Percentiles rank a stretch among this genome's conserved stretches.
Evolutionary conservation across 768 basidiomycete genomes (phyloP).

Genomic region (Mycena vulgaris): DNA sequence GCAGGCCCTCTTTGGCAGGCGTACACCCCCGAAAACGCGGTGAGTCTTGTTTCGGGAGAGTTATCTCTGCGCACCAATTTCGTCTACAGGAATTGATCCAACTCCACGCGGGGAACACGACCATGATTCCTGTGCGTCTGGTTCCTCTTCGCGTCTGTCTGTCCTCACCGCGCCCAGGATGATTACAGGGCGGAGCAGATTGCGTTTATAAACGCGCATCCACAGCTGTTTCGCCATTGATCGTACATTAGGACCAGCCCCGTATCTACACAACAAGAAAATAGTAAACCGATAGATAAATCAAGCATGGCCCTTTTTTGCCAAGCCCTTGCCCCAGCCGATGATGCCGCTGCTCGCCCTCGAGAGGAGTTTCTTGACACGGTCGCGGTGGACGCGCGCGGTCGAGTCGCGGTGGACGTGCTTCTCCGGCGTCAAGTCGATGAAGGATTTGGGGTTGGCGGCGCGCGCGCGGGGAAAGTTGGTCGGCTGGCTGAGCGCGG

Average conservation of each 20-base stretch:
- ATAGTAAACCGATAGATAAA: neutral
- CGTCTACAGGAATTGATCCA: neutral
- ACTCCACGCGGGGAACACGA: neutral
- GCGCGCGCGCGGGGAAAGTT: neutral
- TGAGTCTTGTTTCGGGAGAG: neutral
- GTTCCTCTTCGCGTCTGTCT: too few relatives aligned
- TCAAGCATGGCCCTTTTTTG: constrained; percentile 32
- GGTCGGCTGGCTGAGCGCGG: constrained; percentile 30
- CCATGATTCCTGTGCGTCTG: neutral
- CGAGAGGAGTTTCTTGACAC: constrained; percentile 33
- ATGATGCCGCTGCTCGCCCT: constrained; percentile 39
- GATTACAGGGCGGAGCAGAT: neutral
- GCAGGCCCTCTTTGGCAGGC: constrained; percentile 10
- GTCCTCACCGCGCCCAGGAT: neutral
- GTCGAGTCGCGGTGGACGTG: constrained; percentile 18
- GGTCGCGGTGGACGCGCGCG: constrained; percentile 25
- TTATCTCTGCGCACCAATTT: neutral
- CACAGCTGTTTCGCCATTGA: neutral
- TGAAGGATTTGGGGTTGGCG: constrained; percentile 34
- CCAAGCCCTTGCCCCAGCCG: constrained; percentile 34
- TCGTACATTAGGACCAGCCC: neutral
- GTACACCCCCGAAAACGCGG: neutral
- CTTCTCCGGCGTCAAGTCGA: constrained; percentile 38
- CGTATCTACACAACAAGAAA: constrained; percentile 29
- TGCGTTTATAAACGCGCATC: neutral